These are phyloP conservation scores for Wickerhamiella shivajii DNA, from an alignment of 805 yeast genomes.

Conservation along the genomic window DNA sequence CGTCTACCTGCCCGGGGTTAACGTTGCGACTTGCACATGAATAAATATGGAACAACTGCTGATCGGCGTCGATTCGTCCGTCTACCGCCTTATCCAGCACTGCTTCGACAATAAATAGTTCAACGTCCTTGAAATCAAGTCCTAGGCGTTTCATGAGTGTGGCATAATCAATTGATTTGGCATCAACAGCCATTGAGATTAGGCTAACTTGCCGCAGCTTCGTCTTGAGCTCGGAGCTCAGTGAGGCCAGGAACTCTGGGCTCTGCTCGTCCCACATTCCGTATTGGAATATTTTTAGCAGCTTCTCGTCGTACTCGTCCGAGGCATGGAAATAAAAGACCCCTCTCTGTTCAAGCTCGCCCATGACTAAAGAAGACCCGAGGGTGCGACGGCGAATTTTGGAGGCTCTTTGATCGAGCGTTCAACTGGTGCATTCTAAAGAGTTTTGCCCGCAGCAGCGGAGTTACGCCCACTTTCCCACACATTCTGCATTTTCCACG, in stretches of 20 bases:
- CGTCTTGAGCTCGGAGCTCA: not conserved
- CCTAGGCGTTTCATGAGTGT: not conserved
- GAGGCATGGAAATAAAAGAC: slow-evolving; percentile 4
- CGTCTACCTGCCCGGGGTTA: not conserved
- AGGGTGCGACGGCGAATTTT: too few species aligned
- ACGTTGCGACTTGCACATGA: slow-evolving; percentile 5
- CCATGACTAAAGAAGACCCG: too few species aligned
- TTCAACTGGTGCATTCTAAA: too few species aligned
- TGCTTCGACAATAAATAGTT: slow-evolving; percentile 6
- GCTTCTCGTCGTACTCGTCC: not conserved
- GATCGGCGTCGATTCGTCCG: slow-evolving; percentile 6
- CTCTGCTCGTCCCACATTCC: not conserved
- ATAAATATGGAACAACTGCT: slow-evolving; percentile 4
- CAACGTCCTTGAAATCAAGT: not conserved
- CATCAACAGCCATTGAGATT: slow-evolving; percentile 1
- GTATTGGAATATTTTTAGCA: slow-evolving; percentile 1
- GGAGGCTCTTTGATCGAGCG: too few species aligned
- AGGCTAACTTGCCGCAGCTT: slow-evolving; percentile 7
- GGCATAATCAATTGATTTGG: not conserved
- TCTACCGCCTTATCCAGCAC: slow-evolving; percentile 8
- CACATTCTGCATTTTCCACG: too few species aligned
- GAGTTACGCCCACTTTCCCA: too few species aligned
- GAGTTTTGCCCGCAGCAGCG: too few species aligned
- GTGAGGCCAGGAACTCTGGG: slow-evolving; percentile 1
- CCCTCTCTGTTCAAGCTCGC: slow-evolving; percentile 7